These are phyloP conservation scores for Kodamaea jinghongensis DNA, from an alignment of 805 yeast species.

Conservation along the genomic window DNA sequence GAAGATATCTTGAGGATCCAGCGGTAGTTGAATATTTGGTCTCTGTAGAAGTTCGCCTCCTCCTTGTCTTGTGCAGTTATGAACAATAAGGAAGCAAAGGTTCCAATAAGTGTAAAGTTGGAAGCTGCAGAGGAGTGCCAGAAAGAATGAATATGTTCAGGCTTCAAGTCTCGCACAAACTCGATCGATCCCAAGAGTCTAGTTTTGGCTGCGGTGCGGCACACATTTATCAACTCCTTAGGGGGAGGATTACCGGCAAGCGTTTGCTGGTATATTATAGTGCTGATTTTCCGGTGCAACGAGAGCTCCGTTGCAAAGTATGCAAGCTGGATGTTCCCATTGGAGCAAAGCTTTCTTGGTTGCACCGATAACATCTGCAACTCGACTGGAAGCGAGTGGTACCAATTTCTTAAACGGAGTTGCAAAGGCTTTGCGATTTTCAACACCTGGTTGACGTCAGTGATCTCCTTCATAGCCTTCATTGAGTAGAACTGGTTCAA, in stretches of 20 bases:
- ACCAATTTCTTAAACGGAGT: conserved; percentile 69
- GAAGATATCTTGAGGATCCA: conserved; percentile 74
- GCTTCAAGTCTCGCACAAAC: conserved; percentile 68
- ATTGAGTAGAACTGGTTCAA: conserved; percentile 70
- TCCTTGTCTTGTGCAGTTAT: conserved; percentile 56
- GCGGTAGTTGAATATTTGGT: conserved; percentile 70
- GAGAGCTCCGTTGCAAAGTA: conserved; percentile 90
- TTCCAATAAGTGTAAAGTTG: conserved; percentile 78
- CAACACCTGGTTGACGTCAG: conserved; percentile 64
- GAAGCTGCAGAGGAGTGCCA: conserved; percentile 85
- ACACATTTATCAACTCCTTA: conserved; percentile 47
- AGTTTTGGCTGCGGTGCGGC: conserved; percentile 83
- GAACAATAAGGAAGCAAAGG: conserved; percentile 79
- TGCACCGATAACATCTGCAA: conserved; percentile 61
- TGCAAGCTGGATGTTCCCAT: conserved; percentile 77
- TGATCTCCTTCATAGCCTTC: conserved; percentile 55
- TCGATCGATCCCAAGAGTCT: conserved; percentile 80
- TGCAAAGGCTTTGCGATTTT: conserved; percentile 80
- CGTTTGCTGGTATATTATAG: conserved; percentile 44
- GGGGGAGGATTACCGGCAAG: conserved; percentile 34
- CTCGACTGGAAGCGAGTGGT: conserved; percentile 64
- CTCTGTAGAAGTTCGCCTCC: conserved; percentile 63
- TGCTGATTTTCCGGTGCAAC: conserved; percentile 72
- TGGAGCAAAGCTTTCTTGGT: conserved; percentile 64
- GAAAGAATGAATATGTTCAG: conserved; percentile 82